phyloP scores from a whole-genome alignment of 2,329 filamentous ascomycete species.

The Zasmidium cellare region DNA sequence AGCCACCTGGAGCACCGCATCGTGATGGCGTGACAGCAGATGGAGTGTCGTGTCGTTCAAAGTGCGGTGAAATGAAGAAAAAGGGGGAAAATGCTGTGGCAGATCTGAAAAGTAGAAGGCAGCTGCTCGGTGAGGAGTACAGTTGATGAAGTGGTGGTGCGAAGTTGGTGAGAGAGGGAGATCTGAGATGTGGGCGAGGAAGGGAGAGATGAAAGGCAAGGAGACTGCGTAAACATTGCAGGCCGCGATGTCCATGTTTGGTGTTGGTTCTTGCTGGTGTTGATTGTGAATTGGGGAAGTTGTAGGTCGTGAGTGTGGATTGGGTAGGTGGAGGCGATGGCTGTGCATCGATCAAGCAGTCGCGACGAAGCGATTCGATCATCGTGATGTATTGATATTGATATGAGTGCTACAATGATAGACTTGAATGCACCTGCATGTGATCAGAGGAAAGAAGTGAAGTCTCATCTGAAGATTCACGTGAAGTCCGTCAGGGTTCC shows the following conservation, averaged over 20 bases:
- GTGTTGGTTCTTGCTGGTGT: background rate
- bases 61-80: background rate
- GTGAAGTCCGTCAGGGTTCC: background rate
- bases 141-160: background rate
- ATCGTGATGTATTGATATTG: background rate
- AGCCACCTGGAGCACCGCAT: conserved; percentile 5
- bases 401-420: background rate
- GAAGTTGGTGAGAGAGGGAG: conserved; percentile 1
- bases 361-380: background rate
- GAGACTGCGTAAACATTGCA: conserved; percentile 1
- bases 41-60: background rate
- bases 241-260: background rate
- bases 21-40: background rate
- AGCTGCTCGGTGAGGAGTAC: background rate
- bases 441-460: background rate
- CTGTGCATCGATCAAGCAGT: background rate
- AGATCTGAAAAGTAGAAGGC: background rate
- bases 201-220: background rate
- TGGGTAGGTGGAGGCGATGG: background rate
- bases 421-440: no score
- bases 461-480: background rate
- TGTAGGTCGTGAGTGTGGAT: background rate
- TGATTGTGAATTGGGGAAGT: background rate
- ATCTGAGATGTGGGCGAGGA: conserved; percentile 4
- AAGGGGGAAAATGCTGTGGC: background rate